These are phyloP conservation scores for Xerocomus amazonicus DNA, from an alignment of 1,284 basidiomycete species.

Conservation along the genomic window DNA sequence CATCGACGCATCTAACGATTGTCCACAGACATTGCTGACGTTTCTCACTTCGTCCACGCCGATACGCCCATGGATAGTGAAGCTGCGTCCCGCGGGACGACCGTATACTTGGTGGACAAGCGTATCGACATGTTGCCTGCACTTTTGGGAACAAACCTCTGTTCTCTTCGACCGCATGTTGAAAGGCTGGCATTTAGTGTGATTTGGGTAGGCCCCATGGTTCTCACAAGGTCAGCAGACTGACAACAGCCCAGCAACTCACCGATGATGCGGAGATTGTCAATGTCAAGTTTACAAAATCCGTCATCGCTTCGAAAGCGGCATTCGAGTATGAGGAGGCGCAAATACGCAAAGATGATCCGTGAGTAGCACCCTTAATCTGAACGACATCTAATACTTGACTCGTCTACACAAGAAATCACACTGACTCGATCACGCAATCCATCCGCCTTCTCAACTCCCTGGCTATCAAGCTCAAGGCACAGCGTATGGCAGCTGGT, in stretches of 20 bases:
- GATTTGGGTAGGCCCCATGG: conserved; percentile 77
- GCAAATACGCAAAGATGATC: conserved; percentile 90
- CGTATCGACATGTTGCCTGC: conserved; percentile 98
- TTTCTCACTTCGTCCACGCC: conserved; percentile 92
- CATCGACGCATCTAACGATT: background rate
- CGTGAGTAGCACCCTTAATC: conserved; percentile 45
- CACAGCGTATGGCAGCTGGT: conserved; percentile 86
- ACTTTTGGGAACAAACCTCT: conserved; percentile 93
- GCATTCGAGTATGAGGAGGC: conserved; percentile 99
- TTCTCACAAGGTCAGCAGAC: background rate
- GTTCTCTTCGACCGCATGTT: conserved; percentile 90
- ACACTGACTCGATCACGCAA: conserved; percentile 81
- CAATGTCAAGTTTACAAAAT: conserved; percentile 90
- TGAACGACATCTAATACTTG: background rate
- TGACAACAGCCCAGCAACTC: conserved; percentile 64
- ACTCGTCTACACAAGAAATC: conserved; percentile 44
- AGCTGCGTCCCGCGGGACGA: conserved; percentile 93
- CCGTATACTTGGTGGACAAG: conserved; percentile 98
- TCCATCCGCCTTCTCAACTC: conserved; percentile 89
- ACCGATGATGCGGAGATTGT: conserved; percentile 86
- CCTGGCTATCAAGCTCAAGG: conserved; percentile 85
- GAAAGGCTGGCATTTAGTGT: conserved; percentile 95
- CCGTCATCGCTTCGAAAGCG: conserved; percentile 94
- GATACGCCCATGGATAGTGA: conserved; percentile 98
- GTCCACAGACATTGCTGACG: conserved; percentile 89